Evolutionary conservation across 1,284 basidiomycete species (phyloP).

Genomic region (Ustilago crameri): DNA sequence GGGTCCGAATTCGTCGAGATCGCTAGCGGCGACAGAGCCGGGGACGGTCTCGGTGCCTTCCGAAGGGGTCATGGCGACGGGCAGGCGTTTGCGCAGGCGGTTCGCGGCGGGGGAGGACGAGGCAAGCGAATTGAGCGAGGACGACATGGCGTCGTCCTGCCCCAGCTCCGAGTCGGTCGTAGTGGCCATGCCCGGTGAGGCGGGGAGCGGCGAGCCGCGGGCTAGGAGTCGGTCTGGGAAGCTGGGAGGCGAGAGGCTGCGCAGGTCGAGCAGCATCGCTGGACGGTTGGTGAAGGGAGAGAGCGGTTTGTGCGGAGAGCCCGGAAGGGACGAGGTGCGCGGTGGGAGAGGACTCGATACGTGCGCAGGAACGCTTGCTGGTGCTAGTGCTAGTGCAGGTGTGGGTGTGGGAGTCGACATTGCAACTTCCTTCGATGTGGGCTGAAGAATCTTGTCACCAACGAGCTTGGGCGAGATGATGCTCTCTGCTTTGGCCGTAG

Average conservation of each 20-base stretch:
- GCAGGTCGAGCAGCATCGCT: constrained; percentile 28
- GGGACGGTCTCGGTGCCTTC: constrained; percentile 49
- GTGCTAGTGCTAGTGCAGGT: not conserved
- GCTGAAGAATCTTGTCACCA: not conserved
- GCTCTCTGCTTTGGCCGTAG: not conserved
- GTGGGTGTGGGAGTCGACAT: not conserved
- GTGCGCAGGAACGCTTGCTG: no score
- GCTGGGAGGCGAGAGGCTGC: constrained; percentile 21
- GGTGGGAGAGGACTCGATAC: constrained; percentile 25
- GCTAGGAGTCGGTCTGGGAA: constrained; percentile 3
- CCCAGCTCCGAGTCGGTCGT: constrained; percentile 39
- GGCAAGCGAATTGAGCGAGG: constrained; percentile 25
- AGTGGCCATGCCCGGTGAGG: constrained; percentile 31
- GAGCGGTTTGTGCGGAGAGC: constrained; percentile 40
- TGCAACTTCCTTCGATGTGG: not conserved
- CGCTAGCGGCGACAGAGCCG: constrained; percentile 37
- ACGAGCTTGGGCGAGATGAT: no score
- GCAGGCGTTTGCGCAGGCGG: constrained; percentile 15
- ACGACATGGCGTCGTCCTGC: constrained; percentile 26
- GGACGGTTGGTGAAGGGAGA: constrained; percentile 16
- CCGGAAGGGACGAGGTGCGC: constrained; percentile 36
- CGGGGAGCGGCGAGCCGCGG: constrained; percentile 10
- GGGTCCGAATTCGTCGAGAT: constrained; percentile 31
- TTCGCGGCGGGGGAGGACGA: constrained; percentile 30
- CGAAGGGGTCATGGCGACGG: constrained; percentile 27